Evolutionary conservation across 1,284 basidiomycete genomes (phyloP), one percentile per base, ranked within the genome.

Genomic region (Sporisorium exsertum): DNA sequence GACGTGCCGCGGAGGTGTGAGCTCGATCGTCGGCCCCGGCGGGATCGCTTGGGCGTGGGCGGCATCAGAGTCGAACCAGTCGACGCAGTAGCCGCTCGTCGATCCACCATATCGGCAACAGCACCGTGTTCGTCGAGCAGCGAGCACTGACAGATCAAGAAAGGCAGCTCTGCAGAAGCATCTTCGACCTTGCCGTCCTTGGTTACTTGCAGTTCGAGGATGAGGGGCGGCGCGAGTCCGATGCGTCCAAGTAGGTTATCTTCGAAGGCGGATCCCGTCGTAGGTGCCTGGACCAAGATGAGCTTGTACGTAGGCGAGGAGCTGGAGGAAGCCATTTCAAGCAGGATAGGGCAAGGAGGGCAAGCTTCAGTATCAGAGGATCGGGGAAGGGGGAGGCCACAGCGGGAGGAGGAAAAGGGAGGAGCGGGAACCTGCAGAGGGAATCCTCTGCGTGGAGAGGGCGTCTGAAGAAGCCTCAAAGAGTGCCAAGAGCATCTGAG

Each of bases 141-240:
- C 32, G 73, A 70, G 22, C 73, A 79, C 27, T 79, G 77, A 33
- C 79, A 81, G 40, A 79, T 66, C 5, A 81, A 50, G 46, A 74
- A 75, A 12, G 79, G 72, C 8, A 78, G 46, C 32, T 81, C 77
- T 35, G 47, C 71, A 5, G 47, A 45, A 1, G 57, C 66, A 47
- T 67, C 62, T 33, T 37, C 42, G 18, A 32, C 5, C n/a, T 58
- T 54, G 12, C 69, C 61, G n/a, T 63, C 57, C 33, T 64, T 56
- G 33, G 63, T 37, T 7, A 70, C 70, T 26, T 70, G 42, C 20
- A 81, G 69, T 32, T 75, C 68, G 22, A 79, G 40, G 45, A 81
- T 72, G 20, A 81, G 54, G 2, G 79, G 79, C 15, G 79, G 78
- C 5, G 78, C 75, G 0, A 81, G 24, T 10, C 76, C 78, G 40